These are phyloP conservation scores for Trichophyton schoenleinii DNA, from an alignment of 2,329 filamentous ascomycete genomes.

Conservation along the genomic window DNA sequence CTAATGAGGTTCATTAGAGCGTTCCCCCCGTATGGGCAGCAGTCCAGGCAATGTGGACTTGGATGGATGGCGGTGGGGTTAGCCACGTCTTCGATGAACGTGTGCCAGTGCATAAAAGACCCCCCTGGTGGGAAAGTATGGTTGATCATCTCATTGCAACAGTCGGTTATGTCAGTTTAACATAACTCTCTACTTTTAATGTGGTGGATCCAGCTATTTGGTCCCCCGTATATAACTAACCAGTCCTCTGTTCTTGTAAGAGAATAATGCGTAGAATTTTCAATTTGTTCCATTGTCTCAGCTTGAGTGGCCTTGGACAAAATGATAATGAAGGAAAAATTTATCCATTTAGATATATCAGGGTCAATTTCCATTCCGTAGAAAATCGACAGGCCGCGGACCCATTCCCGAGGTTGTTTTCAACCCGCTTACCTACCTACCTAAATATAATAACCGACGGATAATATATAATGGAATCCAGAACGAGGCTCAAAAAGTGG, in stretches of 20 bases:
- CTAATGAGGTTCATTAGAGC: neutral
- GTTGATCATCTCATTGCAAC: slow-evolving; percentile 1
- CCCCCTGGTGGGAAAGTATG: slow-evolving; percentile 1
- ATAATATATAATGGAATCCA: too few species aligned
- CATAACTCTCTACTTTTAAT: neutral
- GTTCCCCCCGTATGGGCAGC: slow-evolving; percentile 3
- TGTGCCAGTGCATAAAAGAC: neutral
- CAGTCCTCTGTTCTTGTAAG: neutral
- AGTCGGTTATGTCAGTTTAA: slow-evolving; percentile 5
- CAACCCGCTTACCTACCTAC: too few species aligned
- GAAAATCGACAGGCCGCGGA: too few species aligned
- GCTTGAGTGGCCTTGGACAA: too few species aligned
- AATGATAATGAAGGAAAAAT: too few species aligned
- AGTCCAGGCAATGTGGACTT: neutral
- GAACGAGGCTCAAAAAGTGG: too few species aligned
- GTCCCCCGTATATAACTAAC: neutral
- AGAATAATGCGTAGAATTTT: neutral
- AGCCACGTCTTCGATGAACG: neutral
- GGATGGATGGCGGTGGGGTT: neutral
- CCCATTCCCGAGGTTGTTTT: too few species aligned
- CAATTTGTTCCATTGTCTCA: too few species aligned
- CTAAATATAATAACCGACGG: too few species aligned
- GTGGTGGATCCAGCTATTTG: neutral
- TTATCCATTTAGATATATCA: too few species aligned
- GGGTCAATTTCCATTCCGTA: too few species aligned